phyloP scores from a whole-genome alignment of 371 early-diverging fungal genomes.

The Syncephalastrum racemosum region DNA sequence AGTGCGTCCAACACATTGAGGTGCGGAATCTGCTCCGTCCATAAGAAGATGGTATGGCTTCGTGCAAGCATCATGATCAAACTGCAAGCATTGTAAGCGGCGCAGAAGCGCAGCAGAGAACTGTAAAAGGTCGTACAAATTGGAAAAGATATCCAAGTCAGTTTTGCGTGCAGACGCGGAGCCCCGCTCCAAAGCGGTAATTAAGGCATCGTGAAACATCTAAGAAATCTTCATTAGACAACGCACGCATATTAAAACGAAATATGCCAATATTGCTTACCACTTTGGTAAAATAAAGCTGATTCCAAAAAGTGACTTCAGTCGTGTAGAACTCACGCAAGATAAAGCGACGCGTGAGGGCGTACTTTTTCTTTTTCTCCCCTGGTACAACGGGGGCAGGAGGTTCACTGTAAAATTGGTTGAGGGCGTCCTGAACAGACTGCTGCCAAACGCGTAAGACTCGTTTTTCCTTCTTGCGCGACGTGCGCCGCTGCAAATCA shows the following conservation, averaged over 20 bases:
- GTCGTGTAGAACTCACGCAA: conserved; percentile 42
- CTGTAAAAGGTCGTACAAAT: conserved; percentile 26
- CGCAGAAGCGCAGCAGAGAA: conserved; percentile 28
- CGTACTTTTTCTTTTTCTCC: conserved; percentile 24
- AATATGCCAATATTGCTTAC: conserved; percentile 14
- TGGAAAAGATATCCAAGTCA: conserved; percentile 30
- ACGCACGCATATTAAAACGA: neutral
- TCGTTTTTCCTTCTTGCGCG: conserved; percentile 33
- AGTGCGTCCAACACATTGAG: conserved; percentile 19
- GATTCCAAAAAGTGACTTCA: conserved; percentile 47
- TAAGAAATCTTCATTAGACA: conserved; percentile 6
- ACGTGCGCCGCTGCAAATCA: conserved; percentile 21
- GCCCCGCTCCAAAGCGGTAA: conserved; percentile 21
- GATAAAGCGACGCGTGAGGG: conserved; percentile 35
- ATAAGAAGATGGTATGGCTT: neutral
- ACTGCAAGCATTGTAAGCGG: conserved; percentile 20
- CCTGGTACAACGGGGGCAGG: neutral
- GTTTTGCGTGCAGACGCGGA: conserved; percentile 17
- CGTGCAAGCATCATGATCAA: conserved; percentile 2
- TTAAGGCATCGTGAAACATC: conserved; percentile 33
- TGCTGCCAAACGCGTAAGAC: conserved; percentile 36
- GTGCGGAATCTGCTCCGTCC: neutral
- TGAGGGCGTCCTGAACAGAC: conserved; percentile 11
- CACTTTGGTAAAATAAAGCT: conserved; percentile 39
- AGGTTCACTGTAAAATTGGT: neutral